Base-by-base conservation (phyloP, 768 basidiomycete genomes). In the Leccinum truebloodii region DNA sequence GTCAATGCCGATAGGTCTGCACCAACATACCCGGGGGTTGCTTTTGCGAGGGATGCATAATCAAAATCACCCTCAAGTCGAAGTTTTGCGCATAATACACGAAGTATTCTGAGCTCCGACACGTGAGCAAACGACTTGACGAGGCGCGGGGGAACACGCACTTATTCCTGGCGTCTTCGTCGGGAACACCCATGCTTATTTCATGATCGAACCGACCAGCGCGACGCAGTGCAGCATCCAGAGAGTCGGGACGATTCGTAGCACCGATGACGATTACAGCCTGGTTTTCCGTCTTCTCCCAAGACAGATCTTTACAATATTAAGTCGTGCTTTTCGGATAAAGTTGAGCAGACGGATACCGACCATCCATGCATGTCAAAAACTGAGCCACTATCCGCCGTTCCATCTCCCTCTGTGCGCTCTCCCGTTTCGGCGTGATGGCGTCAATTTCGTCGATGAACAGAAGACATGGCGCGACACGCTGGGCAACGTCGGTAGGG, bases 361-460 rank as follows among this genome's bases (percentile, higher is more conserved):
- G 66, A 97, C 96, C 96, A 73, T 99, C 97, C 93, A 99, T 97
- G 78, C 96, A 98, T 0, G 96, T 98, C 58, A 98, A 75, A 64
- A 99, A 92, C 72, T 99, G 97, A 0, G 96, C 96, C 10, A 99
- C 96, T 54, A 99, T 98, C 13, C 97, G 83, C 50, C 95, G 78
- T 69, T 98, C 97, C 97, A 98, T 98, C 76, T 98, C 97, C 59
- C 96, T 81, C 69, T 99, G 97, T 0, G 97, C 96, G 66, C 92
- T 98, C 76, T 99, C 97, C 61, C 97, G 80, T 77, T 98, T 99
- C 0, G 95, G 95, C 0, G 95, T 98, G 63, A 99, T 95, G 7
- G 95, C 94, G 69, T 98, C 95, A 20, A 98, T 97, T 72, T 98
- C 97, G 72, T 99, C 96, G 49, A 99, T 92, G 77, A 98, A 98